These are phyloP conservation scores for Pisolithus sp. DNA, from an alignment of 768 basidiomycete genomes.

Conservation along the genomic window DNA sequence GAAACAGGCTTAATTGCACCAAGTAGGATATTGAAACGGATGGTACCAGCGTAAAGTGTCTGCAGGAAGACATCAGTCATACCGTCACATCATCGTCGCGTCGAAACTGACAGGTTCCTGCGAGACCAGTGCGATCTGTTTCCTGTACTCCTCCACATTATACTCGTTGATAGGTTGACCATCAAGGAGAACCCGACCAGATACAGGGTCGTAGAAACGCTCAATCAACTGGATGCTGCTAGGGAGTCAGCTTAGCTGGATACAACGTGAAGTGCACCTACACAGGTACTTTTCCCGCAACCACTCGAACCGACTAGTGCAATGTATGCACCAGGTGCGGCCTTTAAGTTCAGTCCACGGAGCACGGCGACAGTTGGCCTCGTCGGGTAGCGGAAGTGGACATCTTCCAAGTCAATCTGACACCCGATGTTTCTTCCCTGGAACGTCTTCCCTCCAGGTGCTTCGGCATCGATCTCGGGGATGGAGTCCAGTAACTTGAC, in stretches of 20 bases:
- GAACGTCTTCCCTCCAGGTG: constrained; percentile 51
- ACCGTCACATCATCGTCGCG: constrained; percentile 1
- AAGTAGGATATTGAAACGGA: constrained; percentile 87
- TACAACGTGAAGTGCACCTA: constrained; percentile 28
- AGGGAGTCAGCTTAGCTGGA: neutral
- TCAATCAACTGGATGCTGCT: constrained; percentile 73
- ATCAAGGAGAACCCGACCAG: constrained; percentile 68
- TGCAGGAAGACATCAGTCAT: constrained; percentile 5
- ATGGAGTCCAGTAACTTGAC: constrained; percentile 67
- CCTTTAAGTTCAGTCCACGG: constrained; percentile 63
- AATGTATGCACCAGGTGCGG: constrained; percentile 73
- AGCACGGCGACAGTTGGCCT: constrained; percentile 82
- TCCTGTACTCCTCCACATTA: constrained; percentile 83
- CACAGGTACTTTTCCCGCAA: constrained; percentile 80
- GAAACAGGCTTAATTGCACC: constrained; percentile 72
- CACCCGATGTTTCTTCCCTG: constrained; percentile 43
- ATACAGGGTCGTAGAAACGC: constrained; percentile 77
- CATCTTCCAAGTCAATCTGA: constrained; percentile 68
- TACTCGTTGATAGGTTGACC: constrained; percentile 67
- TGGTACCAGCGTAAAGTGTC: constrained; percentile 81
- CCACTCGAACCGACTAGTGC: constrained; percentile 80
- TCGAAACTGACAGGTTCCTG: constrained; percentile 57
- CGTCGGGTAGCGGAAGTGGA: constrained; percentile 89
- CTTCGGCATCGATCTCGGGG: constrained; percentile 79
- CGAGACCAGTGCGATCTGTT: constrained; percentile 84